Base-by-base conservation (phyloP, 768 basidiomycete genomes). In the Rhizopogon roseolus region DNA sequence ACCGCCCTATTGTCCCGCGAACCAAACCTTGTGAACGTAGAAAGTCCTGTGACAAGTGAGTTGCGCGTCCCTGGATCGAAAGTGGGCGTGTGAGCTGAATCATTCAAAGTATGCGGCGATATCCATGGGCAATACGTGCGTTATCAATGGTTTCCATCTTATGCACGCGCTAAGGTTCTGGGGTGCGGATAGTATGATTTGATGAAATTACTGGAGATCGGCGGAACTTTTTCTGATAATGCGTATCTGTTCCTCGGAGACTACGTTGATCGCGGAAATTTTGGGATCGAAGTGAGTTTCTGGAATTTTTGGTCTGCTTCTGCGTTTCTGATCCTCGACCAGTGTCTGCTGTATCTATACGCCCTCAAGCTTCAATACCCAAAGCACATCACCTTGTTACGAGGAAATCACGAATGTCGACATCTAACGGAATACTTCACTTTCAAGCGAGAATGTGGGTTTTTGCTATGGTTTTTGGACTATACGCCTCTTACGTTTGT, bases 361-460 rank as follows among this genome's bases (percentile, higher is more conserved):
- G 77, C 91, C 11, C 81, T 97, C 71, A 98, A 98, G 74, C 84
- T 98, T 42, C 86, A 86, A 77, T 88, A 88, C 62, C 96, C 96
- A 4, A 80, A 79, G 57, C 87, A 86, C 36, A 75, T 98, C 42
- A 82, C 84, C 54, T 78, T 98, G 32, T 78, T 98, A 36, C 85
- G 96, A 45, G 96, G 96, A 8, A 98, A 98, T 67, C 96, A 98
- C 72, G 96, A 98, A 76, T 98, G 96, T 67, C 83, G 88, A 37
- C 95, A 98, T 73, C 76, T 98, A 44, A 98, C 96, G 2, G 93
- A 95, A 71, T 97, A 95, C 69, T 98, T 98, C 66, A 98, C 96
- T 8, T 98, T 98, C 77, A 95, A 93, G 74, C 87, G 92, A 57
- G 96, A 98, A 87, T 89, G 88, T 95, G 62, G 71, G 46, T 8